phyloP scores from a whole-genome alignment of 345 rosid species.

The Cardiospermum halicacabum region DNA sequence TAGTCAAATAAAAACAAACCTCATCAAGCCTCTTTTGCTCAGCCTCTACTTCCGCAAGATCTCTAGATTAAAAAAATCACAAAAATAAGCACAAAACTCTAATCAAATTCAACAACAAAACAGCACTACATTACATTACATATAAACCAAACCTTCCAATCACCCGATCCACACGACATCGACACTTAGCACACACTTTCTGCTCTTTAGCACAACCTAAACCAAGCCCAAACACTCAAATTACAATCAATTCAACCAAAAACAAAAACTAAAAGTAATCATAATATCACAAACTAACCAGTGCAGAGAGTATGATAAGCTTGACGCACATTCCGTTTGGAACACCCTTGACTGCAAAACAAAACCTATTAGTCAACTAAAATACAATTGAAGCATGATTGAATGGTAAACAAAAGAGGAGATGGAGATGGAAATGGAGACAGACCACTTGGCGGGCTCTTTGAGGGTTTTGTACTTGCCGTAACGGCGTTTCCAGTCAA shows the following conservation, averaged over 20 bases:
- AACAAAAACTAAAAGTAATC: not conserved
- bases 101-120: constrained; percentile 3
- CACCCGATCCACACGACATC: constrained; percentile 42
- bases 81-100: not conserved
- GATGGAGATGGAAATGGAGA: not conserved
- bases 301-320: constrained; percentile 88
- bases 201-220: constrained; percentile 96
- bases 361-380: too few relatives aligned
- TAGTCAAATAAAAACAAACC: constrained; percentile 26
- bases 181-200: constrained; percentile 83
- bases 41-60: constrained; percentile 67
- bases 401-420: not conserved
- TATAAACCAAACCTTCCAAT: constrained; percentile 83
- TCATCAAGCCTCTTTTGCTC: constrained; percentile 83
- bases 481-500: constrained; percentile 92
- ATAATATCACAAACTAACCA: constrained; percentile 44
- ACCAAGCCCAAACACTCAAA: constrained; percentile 14
- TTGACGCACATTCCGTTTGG: constrained; percentile 89
- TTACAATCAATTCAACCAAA: not conserved
- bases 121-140: not conserved
- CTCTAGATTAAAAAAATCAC: constrained; percentile 33
- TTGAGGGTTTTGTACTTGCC: constrained; percentile 80
- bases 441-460: constrained; percentile 88
- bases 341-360: constrained; percentile 48
- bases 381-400: too few relatives aligned